Evolutionary conservation across 768 basidiomycete genomes (phyloP).

Genomic region (Tremella fuciformis): DNA sequence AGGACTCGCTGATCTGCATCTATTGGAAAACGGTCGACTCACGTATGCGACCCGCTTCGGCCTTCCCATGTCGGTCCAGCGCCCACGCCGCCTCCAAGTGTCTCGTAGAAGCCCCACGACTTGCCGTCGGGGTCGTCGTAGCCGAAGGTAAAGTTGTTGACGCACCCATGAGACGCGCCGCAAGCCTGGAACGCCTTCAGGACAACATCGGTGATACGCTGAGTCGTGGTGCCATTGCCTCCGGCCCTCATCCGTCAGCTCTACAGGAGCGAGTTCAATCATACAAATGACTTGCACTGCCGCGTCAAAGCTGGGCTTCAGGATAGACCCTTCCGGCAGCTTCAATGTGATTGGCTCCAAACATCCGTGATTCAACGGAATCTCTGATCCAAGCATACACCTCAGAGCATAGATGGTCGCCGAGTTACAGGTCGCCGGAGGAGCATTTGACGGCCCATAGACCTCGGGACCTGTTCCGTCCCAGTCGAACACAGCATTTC

Average conservation of each 20-base stretch:
- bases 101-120: too few species aligned
- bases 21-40: too few species aligned
- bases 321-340: slow-evolving; percentile 34
- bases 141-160: background rate
- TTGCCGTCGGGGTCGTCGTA: too few species aligned
- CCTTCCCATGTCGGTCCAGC: too few species aligned
- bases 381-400: slow-evolving; percentile 55
- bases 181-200: slow-evolving; percentile 37
- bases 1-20: too few species aligned
- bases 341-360: slow-evolving; percentile 62
- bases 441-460: slow-evolving; percentile 51
- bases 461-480: slow-evolving; percentile 52
- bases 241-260: too few species aligned
- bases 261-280: too few species aligned
- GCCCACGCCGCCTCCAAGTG: too few species aligned
- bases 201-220: slow-evolving; percentile 42
- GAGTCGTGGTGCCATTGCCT: slow-evolving; percentile 44
- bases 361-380: slow-evolving; percentile 91
- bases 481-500: slow-evolving; percentile 85
- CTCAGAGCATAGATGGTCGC: slow-evolving; percentile 46
- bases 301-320: slow-evolving; percentile 33
- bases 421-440: slow-evolving; percentile 29
- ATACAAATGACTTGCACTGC: slow-evolving; percentile 37
- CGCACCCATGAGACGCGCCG: slow-evolving; percentile 10
- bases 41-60: too few species aligned